phyloP scores from a whole-genome alignment of 371 early-diverging fungal species.

The Mortierella sp. region DNA sequence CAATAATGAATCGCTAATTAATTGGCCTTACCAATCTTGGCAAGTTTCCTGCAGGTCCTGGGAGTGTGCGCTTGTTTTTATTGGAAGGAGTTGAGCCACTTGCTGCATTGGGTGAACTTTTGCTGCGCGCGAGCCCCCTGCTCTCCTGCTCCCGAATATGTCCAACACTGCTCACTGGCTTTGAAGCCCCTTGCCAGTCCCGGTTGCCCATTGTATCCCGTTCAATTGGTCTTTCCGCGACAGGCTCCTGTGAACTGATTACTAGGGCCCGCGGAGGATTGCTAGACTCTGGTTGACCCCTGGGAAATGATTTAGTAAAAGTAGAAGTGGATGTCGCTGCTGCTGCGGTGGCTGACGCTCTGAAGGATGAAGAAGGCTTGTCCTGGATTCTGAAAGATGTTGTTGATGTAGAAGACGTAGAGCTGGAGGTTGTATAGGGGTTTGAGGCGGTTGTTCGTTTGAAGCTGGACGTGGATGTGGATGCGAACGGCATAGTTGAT shows the following conservation, averaged over 20 bases:
- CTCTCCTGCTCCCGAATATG: conserved; percentile 17
- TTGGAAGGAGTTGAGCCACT: background rate
- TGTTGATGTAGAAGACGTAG: background rate
- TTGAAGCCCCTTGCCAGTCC: background rate
- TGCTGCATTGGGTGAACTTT: conserved; percentile 34
- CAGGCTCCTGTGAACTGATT: conserved; percentile 13
- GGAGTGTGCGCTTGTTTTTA: conserved; percentile 28
- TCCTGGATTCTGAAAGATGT: background rate
- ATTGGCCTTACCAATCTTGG: conserved; percentile 31
- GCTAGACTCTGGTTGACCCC: background rate
- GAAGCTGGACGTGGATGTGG: background rate
- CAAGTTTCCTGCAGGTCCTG: conserved; percentile 54
- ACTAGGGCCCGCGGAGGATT: background rate
- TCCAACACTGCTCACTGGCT: background rate
- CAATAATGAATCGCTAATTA: too few relatives aligned
- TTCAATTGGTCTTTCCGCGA: conserved; percentile 15
- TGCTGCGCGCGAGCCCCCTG: conserved; percentile 21
- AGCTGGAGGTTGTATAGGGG: background rate
- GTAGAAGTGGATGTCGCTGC: background rate
- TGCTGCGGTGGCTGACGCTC: background rate
- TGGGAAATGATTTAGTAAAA: background rate
- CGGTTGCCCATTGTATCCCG: conserved; percentile 26
- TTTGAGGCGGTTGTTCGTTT: background rate
- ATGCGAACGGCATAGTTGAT: background rate
- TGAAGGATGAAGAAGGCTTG: background rate